Evolutionary conservation across 2,329 filamentous ascomycete species (phyloP), one percentile per base, ranked within the genome.

Genomic region (Microsporum canis): DNA sequence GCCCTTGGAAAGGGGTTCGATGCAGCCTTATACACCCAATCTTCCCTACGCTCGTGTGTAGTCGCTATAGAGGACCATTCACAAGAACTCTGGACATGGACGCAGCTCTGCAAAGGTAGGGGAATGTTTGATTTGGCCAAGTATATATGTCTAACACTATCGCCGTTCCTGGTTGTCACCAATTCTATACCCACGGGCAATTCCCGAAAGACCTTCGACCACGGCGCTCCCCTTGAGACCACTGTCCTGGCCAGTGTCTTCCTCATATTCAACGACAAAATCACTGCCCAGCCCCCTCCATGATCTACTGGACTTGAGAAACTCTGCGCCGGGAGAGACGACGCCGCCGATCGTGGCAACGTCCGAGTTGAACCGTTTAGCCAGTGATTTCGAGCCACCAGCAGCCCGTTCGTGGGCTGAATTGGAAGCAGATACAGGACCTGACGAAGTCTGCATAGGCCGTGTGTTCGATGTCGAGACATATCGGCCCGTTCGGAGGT

Each of bases 251-350:
- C 23, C 77, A n/a, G 75, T 78, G 57, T 81, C 79, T n/a, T 82
- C 79, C 34, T 86, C 82, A 65, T 83, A 83, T 65, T 74, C 75
- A 62, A 83, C 79, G 62, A 81, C 79, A 68, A 91, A 95, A 71
- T 99, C 94, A 64, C 84, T 95, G 0, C 94, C 94, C 29, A 99
- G 75, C 0, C 94, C 94, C 69, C 88, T 88, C 94, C 94, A 99
- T 3, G 89, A 95, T 61, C 94, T 78, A 68, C 91, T 84, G 2
- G 87, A 88, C 36, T 87, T 83, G 64, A 99, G 76, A 67, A 84
- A 97, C 72, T 96, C 89, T 0, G 94, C 94, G 0, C 90, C 94
- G 0, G 94, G 94, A 53, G 92, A 97, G n/a, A 88, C 80, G 0
- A 92, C 83, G 5, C 91, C 90, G 58, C 91, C 92, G 66, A 97